These are phyloP conservation scores for Microcyclospora tardicrescens DNA, from an alignment of 2,329 filamentous ascomycete species.

Conservation along the genomic window DNA sequence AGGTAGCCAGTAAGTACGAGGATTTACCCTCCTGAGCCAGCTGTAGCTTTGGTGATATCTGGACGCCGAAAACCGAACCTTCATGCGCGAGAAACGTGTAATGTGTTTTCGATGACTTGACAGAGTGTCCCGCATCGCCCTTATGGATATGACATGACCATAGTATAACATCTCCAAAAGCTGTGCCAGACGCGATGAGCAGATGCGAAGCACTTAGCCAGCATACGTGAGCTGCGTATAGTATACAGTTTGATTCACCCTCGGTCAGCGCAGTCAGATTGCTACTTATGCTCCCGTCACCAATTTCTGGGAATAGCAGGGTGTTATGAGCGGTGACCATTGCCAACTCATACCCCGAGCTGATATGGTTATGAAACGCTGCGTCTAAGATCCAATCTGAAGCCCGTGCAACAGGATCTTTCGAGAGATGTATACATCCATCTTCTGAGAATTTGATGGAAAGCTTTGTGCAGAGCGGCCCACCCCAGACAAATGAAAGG, in stretches of 20 bases:
- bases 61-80: conserved; percentile 84
- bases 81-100: conserved; percentile 60
- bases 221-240: conserved; percentile 69
- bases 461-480: conserved; percentile 18
- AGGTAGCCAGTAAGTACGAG: conserved; percentile 59
- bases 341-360: conserved; percentile 26
- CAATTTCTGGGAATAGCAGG: conserved; percentile 33
- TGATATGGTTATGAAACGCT: conserved; percentile 30
- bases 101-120: conserved; percentile 32
- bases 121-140: conserved; percentile 1
- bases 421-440: conserved; percentile 12
- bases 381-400: conserved; percentile 71
- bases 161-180: conserved; percentile 84
- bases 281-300: not conserved
- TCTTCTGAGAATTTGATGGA: not conserved
- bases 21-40: conserved; percentile 26
- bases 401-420: conserved; percentile 35
- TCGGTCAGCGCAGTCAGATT: conserved; percentile 23
- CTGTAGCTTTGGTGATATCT: conserved; percentile 50
- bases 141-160: conserved; percentile 52
- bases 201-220: conserved; percentile 48
- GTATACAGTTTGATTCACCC: conserved; percentile 63
- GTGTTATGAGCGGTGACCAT: conserved; percentile 83
- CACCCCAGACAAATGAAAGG: conserved; percentile 54
- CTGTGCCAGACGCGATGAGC: conserved; percentile 76